Percentiles rank a stretch among this genome's conserved stretches.
Evolutionary conservation across 1,284 basidiomycete species (phyloP).

Genomic region (Papiliotrema nemorosa): DNA sequence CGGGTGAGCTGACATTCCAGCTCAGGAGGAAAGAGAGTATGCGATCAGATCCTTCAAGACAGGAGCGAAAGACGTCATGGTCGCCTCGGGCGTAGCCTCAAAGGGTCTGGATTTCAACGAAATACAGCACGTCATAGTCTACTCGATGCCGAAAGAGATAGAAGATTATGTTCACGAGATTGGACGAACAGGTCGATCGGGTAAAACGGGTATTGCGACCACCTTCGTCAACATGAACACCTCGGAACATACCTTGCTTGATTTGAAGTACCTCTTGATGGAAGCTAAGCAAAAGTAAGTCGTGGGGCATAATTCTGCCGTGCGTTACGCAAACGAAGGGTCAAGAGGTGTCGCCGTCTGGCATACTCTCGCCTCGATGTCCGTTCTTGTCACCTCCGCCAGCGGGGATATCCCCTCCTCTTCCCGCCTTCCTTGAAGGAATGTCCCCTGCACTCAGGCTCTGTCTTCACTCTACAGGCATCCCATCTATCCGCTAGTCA

Average conservation of each 20-base stretch:
- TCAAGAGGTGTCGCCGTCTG: no score
- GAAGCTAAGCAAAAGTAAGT: slow-evolving; percentile 94
- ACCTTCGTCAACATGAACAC: slow-evolving; percentile 99
- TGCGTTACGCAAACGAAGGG: no score
- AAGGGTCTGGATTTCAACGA: slow-evolving; percentile 98
- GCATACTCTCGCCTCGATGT: no score
- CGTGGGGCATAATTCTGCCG: background rate
- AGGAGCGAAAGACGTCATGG: slow-evolving; percentile 98
- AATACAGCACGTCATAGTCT: slow-evolving; percentile 63
- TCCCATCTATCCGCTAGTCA: no score
- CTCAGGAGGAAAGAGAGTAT: slow-evolving; percentile 98
- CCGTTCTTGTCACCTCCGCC: no score
- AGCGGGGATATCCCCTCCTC: no score
- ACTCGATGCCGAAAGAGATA: slow-evolving; percentile 99
- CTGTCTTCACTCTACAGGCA: no score
- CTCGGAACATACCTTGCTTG: slow-evolving; percentile 88
- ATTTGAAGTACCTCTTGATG: slow-evolving; percentile 94
- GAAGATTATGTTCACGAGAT: slow-evolving; percentile 96
- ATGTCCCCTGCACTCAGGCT: no score
- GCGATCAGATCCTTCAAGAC: slow-evolving; percentile 97
- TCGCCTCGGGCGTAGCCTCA: slow-evolving; percentile 93
- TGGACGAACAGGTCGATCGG: slow-evolving; percentile 93
- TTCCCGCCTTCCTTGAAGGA: no score
- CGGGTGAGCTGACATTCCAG: slow-evolving; percentile 49
- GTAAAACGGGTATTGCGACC: slow-evolving; percentile 98